phyloP scores from a whole-genome alignment of 257 asterid species.

The Cynanchum wilfordii region DNA sequence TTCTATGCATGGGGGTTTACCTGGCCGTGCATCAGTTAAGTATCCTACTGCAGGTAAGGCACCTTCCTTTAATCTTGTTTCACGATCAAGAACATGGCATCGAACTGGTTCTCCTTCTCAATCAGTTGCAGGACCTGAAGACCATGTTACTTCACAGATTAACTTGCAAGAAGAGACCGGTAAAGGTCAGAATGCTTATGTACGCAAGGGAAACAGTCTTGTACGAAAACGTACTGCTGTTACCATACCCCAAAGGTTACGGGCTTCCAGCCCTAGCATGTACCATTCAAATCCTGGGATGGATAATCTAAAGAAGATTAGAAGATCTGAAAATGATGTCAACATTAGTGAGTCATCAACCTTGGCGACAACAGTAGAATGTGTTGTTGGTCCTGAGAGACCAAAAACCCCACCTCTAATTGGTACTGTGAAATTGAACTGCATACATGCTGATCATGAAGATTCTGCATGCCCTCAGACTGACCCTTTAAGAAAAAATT shows the following conservation, averaged over 20 bases:
- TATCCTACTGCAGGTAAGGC: conserved; percentile 30
- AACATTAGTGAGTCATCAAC: conserved; percentile 24
- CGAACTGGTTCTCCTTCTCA: conserved; percentile 41
- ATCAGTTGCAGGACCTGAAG: conserved; percentile 33
- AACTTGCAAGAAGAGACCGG: conserved; percentile 28
- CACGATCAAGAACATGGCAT: conserved; percentile 79
- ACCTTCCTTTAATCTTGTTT: conserved; percentile 33
- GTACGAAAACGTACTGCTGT: conserved; percentile 54
- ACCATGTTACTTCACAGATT: conserved; percentile 29
- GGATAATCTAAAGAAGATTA: conserved; percentile 31
- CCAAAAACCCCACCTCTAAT: conserved; percentile 28
- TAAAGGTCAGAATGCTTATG: conserved; percentile 42
- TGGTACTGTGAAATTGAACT: conserved; percentile 27
- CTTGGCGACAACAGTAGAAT: conserved; percentile 24
- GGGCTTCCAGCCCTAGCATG: conserved; percentile 38
- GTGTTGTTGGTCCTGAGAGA: conserved; percentile 31
- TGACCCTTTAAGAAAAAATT: conserved; percentile 29
- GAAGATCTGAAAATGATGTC: conserved; percentile 28
- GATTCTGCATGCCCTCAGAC: conserved; percentile 21
- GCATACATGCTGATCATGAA: conserved; percentile 22
- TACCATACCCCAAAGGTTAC: conserved; percentile 32
- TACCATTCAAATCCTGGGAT: conserved; percentile 24
- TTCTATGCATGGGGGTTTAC: conserved; percentile 32
- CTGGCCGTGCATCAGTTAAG: conserved; percentile 32
- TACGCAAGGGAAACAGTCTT: conserved; percentile 81